These are phyloP conservation scores for Primulina huaijiensis DNA, from an alignment of 257 asterid genomes.

Conservation along the genomic window DNA sequence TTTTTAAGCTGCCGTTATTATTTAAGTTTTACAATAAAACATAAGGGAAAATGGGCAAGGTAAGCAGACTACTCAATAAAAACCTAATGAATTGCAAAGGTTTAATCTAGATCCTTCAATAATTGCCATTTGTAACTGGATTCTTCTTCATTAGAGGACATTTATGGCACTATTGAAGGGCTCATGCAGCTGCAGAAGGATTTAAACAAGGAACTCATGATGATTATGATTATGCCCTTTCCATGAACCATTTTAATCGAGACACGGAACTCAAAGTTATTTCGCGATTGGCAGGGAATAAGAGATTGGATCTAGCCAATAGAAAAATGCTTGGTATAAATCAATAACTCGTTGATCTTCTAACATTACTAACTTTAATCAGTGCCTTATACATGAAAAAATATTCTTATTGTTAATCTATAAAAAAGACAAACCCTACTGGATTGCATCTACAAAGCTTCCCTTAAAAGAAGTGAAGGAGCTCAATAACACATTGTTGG, in stretches of 20 bases:
- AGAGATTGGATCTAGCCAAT: too few species aligned
- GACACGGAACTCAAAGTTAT: not conserved
- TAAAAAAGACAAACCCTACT: too few species aligned
- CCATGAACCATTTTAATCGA: not conserved
- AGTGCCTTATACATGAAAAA: not conserved
- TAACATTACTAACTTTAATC: too few species aligned
- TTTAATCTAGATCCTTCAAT: not conserved
- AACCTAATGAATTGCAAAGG: not conserved
- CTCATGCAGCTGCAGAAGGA: not conserved
- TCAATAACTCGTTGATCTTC: too few species aligned
- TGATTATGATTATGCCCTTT: slow-evolving; percentile 8
- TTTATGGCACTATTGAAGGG: not conserved
- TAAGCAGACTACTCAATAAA: not conserved
- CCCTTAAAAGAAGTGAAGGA: not conserved
- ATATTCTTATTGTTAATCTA: not conserved
- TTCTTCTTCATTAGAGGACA: not conserved
- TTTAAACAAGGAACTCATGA: slow-evolving; percentile 17
- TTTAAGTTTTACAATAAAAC: not conserved
- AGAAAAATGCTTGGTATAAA: too few species aligned
- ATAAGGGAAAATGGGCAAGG: not conserved
- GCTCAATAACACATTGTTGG: not conserved
- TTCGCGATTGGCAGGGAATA: too few species aligned
- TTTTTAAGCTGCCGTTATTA: not conserved
- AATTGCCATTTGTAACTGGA: not conserved
- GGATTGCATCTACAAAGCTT: not conserved